Evolutionary conservation across 2,329 filamentous ascomycete genomes (phyloP), one percentile per base, ranked within the genome.

Genomic region (Coniochaeta hoffmannii): DNA sequence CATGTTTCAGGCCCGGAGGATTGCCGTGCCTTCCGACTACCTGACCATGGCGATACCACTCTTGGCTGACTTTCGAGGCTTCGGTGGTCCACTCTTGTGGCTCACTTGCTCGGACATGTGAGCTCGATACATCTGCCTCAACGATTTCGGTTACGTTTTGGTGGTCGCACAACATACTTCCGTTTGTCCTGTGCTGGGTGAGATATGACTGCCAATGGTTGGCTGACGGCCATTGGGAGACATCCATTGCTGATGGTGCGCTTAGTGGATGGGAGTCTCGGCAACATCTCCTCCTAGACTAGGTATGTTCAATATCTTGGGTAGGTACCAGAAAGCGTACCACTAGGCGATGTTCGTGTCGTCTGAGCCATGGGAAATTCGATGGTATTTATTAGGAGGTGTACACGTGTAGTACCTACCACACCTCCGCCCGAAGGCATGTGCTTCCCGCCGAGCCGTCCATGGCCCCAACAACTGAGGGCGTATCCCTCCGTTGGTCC

Each of bases 391-490:
- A 5, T 22, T 46, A 22, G 9, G 19, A 28, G 24, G 12, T 44
- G 19, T 12, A 26, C 26, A 32, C 38, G 36, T 38, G n/a, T 26
- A n/a, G 49, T 7, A n/a, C n/a, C n/a, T n/a, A n/a, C n/a, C n/a
- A n/a, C n/a, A n/a, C n/a, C n/a, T n/a, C n/a, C n/a, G n/a, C n/a
- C n/a, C n/a, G n/a, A n/a, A n/a, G n/a, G n/a, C n/a, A n/a, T n/a
- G n/a, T n/a, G n/a, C 22, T 51, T 51, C 49, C 49, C 49, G 49
- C 22, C 11, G 49, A 51, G 15, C 49, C 49, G 49, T 46, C 41
- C 41, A 36, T 9, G 34, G 15, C 34, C 15, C 34, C 34, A 11
- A 36, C 34, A 46, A 32, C 30, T 12, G 7, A 32, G 41, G 41
- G 4, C 22, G 24, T 46, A 46, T 46, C 19, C 41, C 26, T 46